Base-by-base conservation (phyloP, 139 green algal genomes). In the Tetradesmus lagerheimii region DNA sequence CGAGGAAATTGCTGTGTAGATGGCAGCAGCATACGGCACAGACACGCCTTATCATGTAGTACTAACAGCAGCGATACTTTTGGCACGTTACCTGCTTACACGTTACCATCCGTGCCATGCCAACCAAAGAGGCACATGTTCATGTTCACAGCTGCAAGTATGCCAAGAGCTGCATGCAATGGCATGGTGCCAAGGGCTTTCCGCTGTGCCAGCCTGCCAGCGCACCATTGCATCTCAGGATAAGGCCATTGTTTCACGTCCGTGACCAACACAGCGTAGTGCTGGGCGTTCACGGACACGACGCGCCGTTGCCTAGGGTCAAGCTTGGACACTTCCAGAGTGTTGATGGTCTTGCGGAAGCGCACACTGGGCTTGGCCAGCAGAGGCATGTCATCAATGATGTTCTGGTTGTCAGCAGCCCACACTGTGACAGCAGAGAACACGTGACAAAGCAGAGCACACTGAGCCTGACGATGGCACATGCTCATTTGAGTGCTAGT, bases 271-370 rank as follows among this genome's bases (percentile, higher is more conserved):
- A 96, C 92, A 15, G 83, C 90, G 50, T 96, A 96, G 83, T 95
- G 92, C 91, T 95, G 93, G 25, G 94, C 94, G 35, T 93, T 94
- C n/a, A 95, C 93, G 5, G 78, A 83, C 6, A 95, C 53, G 15
- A 37, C 31, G n/a, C 23, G 31, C 43, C 39, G 71, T 23, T 53
- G 27, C 35, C 20, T 29, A 4, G 35, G 23, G 62, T 91, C 76
- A 12, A 39, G 27, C 35, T 78, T 78, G 31, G 31, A 11, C 71
- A 79, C 31, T 16, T 20, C 27, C 57, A 43, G 23, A 18, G 87
- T 90, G 79, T 96, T 95, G 91, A 95, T 91, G 14, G 92, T 92
- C 89, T 96, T 95, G 47, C 94, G 89, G 85, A 92, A 94, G 34
- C 86, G 80, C 80, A 96, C 93, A 37, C 78, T 93, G 39, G 94